Evolutionary conservation across 73 alveolate species (phyloP).

Genomic region (Paramecium pentaurelia): DNA sequence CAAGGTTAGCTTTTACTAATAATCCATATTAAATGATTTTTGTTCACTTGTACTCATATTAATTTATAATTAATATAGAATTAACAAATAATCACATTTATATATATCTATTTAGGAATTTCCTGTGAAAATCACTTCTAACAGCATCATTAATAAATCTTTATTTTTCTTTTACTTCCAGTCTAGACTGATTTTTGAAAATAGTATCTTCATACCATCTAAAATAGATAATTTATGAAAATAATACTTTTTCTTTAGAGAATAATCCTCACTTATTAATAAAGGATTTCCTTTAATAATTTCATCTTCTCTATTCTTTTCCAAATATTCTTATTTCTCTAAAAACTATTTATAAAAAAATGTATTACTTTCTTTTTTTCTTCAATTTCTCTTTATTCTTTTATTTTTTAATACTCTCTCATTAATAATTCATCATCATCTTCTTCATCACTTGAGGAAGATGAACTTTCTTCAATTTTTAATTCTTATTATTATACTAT

Average conservation of each 20-base stretch:
- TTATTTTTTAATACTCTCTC: conserved; percentile 90
- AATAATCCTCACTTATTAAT: conserved; percentile 77
- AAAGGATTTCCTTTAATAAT: conserved; percentile 83
- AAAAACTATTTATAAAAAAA: not conserved
- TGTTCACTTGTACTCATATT: not conserved
- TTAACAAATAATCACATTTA: conserved; percentile 55
- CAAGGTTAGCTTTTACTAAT: not conserved
- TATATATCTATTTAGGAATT: conserved; percentile 83
- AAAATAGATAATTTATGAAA: not conserved
- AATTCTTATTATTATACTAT: not conserved
- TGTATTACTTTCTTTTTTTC: conserved; percentile 67
- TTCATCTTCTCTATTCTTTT: conserved; percentile 78
- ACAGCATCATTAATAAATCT: conserved; percentile 97
- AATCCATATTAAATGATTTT: not conserved
- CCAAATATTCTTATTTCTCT: conserved; percentile 76
- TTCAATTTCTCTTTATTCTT: conserved; percentile 88
- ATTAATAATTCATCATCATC: conserved; percentile 79
- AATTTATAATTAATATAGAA: conserved; percentile 8
- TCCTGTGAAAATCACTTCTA: conserved; percentile 95
- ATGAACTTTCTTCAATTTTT: not conserved
- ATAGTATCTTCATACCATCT: conserved; percentile 97
- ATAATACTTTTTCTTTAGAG: conserved; percentile 81
- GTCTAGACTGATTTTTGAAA: conserved; percentile 90
- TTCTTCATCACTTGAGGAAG: conserved; percentile 46
- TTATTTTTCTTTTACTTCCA: conserved; percentile 83